Conservation (phyloP, 768 basidiomycete species). For the Antrodiella citrinella region DNA sequence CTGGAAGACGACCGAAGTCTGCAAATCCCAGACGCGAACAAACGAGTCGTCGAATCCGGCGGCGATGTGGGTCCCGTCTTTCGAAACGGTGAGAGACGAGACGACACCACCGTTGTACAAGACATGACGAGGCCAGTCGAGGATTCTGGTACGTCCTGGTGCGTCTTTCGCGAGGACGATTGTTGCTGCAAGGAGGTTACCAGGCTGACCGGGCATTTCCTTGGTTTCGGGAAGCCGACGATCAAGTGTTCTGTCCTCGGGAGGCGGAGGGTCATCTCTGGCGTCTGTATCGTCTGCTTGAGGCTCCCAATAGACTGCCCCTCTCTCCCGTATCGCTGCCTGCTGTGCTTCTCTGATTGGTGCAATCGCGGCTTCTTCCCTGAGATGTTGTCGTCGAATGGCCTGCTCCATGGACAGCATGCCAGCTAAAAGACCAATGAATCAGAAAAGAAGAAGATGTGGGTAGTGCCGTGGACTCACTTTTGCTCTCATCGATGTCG, state of each 20-base stretch:
- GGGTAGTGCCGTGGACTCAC: too few relatives aligned
- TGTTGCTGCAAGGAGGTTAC: background rate
- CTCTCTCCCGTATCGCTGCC: background rate
- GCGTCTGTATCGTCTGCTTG: background rate
- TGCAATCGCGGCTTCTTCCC: too few relatives aligned
- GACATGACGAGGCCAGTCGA: background rate
- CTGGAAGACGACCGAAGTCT: conserved; percentile 4
- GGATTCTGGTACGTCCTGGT: background rate
- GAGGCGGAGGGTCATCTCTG: too few relatives aligned
- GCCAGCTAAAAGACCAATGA: background rate
- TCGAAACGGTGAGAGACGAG: conserved; percentile 11
- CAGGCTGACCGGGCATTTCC: too few relatives aligned
- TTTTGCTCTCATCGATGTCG: too few relatives aligned
- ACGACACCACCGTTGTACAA: background rate
- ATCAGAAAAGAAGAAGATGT: too few relatives aligned
- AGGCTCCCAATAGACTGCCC: background rate
- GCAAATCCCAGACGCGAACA: conserved; percentile 21
- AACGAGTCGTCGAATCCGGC: conserved; percentile 19
- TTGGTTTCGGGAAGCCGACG: too few relatives aligned
- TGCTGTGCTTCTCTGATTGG: background rate
- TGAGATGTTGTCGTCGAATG: background rate
- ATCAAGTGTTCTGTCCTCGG: too few relatives aligned
- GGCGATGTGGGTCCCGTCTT: conserved; percentile 16
- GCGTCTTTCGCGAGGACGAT: background rate
- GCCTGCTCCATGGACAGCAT: background rate